phyloP scores from a whole-genome alignment of 306 rosid species.

The Acacia crassicarpa region DNA sequence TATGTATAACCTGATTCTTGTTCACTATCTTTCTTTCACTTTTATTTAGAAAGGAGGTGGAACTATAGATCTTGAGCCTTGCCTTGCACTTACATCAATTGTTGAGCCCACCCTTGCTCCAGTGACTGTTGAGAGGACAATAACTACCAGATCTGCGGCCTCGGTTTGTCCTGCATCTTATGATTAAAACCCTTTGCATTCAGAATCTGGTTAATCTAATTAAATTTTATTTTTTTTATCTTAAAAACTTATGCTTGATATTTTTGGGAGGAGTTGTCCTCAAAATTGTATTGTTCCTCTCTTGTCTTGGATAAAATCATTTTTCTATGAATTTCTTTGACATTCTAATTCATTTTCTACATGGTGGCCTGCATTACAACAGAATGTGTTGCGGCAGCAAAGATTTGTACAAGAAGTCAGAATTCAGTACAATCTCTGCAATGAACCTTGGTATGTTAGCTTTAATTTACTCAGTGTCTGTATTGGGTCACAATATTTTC shows the following conservation, averaged over 20 bases:
- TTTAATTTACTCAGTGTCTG: constrained; percentile 1
- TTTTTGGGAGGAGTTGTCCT: background rate
- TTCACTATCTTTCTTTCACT: constrained; percentile 11
- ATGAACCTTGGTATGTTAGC: constrained; percentile 85
- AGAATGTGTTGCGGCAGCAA: constrained; percentile 97
- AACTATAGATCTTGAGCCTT: constrained; percentile 91
- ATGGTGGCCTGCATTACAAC: constrained; percentile 38
- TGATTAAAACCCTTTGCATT: constrained; percentile 13
- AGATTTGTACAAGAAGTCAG: constrained; percentile 94
- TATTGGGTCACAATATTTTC: constrained; percentile 4
- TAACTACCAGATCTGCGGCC: constrained; percentile 98
- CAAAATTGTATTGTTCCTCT: background rate
- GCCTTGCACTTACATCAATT: constrained; percentile 92
- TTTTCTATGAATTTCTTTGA: background rate
- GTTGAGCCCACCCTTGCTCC: constrained; percentile 99
- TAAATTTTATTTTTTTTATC: background rate
- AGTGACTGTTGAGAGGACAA: constrained; percentile 89
- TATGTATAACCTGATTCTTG: background rate
- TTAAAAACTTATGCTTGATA: background rate
- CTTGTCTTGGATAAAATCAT: background rate
- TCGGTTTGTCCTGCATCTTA: constrained; percentile 60
- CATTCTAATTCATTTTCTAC: constrained; percentile 1
- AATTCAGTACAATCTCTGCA: constrained; percentile 98
- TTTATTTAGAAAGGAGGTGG: constrained; percentile 89
- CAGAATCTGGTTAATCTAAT: background rate